Evolutionary conservation across 768 basidiomycete species (phyloP), one percentile per base, ranked within the genome.

Genomic region (Leccinum boreale): DNA sequence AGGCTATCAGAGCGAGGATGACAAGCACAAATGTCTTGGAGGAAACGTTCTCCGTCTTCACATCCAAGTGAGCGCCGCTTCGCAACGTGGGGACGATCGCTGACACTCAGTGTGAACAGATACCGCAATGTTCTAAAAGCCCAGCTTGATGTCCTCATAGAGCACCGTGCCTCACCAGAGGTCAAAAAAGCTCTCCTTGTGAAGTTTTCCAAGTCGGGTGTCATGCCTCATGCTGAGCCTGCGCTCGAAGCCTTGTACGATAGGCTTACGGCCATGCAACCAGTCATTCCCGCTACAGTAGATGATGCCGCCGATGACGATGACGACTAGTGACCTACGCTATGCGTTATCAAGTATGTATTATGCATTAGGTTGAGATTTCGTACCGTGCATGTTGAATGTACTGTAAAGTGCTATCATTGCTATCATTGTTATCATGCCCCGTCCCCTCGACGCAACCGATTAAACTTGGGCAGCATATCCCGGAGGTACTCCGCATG

Each of bases 401-500:
- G 33, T 15, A 35, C 15, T 35, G 1, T 35, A 35, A 35, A 35
- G 35, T 7, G 35, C 3, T 35, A 8, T 36, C 35, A 3, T 35
- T 35, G 35, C 15, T 15, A 36, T 36, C 35, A 36, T 35, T 17
- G 35, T 17, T 17, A 4, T 36, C 65, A 83, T 52, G 75, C 73
- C 31, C 80, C 83, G 61, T 85, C 84, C 21, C 81, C 84, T 52
- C 84, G 75, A 56, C 88, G 74, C 56, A 92, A 67, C 51, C 91
- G 75, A 70, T 94, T 93, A 67, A 94, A 94, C 74, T 94, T 93
- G 47, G 90, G 91, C 46, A 94, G 66, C 86, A 94, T 94, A 70
- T 98, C 96, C 45, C 86, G 78, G 52, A 98, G 78, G 71, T 98
- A 98, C 65, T 96, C 94, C 4, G 86, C 84, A 65, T 98, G 95